phyloP scores from a whole-genome alignment of 441 rosid species.

The Mallotus japonicus region DNA sequence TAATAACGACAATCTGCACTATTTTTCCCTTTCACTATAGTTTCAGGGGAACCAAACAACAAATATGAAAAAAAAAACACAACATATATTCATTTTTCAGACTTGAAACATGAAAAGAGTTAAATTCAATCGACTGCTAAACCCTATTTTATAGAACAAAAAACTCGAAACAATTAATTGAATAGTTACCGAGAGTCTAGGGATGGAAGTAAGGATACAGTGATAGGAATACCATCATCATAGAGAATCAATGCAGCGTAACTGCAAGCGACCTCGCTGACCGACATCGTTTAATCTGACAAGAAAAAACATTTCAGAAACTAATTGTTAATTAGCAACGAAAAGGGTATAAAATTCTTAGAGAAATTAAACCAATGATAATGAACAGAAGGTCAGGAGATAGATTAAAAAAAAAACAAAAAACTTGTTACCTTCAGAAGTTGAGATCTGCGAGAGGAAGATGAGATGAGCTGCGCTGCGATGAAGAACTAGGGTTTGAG shows the following conservation, averaged over 20 bases:
- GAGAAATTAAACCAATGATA: neutral
- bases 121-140: too few species aligned
- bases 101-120: too few species aligned
- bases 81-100: neutral
- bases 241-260: slow-evolving; percentile 70
- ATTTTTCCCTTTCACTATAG: too few species aligned
- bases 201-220: slow-evolving; percentile 42
- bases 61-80: neutral
- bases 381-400: neutral
- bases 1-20: neutral
- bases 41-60: too few species aligned
- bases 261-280: slow-evolving; percentile 65
- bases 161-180: neutral
- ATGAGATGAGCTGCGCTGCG: slow-evolving; percentile 5
- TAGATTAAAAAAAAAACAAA: neutral
- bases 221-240: slow-evolving; percentile 75
- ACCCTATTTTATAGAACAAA: neutral
- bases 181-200: neutral
- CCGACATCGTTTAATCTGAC: slow-evolving; percentile 44
- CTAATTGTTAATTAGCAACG: too few species aligned
- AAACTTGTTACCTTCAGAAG: neutral
- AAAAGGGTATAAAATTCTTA: too few species aligned
- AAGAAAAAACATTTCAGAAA: too few species aligned
- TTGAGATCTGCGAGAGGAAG: neutral
- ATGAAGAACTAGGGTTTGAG: slow-evolving; percentile 3